Base-by-base conservation (phyloP, 208 protist species). In the Leptomonas pyrrhocoris region DNA sequence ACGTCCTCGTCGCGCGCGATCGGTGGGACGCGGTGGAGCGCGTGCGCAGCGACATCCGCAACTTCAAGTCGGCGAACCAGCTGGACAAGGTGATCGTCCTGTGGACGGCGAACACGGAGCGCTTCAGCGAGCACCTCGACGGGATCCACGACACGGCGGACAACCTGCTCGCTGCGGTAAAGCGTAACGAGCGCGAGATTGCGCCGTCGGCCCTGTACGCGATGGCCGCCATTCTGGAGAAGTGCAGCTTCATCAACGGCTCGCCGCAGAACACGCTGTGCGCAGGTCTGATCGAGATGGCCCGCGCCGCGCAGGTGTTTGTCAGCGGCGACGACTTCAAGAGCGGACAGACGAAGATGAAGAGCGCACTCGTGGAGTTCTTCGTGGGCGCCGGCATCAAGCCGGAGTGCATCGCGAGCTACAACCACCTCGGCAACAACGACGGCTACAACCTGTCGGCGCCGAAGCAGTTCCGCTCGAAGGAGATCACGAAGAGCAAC, bases 341-440 rank as follows among this genome's bases (percentile, higher is more conserved):
- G 88, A 96, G 93, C 46, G 99, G 99, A 43, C 99, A 99, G 89
- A 99, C 99, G n/a, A 99, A 99, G 83, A 97, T 99, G 77, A 99
- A 99, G 86, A 98, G 95, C 28, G 98, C 98, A 2, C 76, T 99
- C 51, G 91, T 98, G 30, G 98, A 99, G 82, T 99, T 99, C 82
- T 91, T 99, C 65, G 95, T 99, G 42, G 73, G 70, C 31, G 96
- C 98, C 25, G 98, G 88, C 74, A 90, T 93, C 68, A 90, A 90
- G 72, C 85, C 88, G 36, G 83, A 90, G 77, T 93, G 88, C 75
- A 93, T 93, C 67, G 88, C 83, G 21, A 93, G 88, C 68, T 93
- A 93, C 73, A 93, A 93, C 66, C 99, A 99, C 85, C 86, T 99
- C 30, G 99, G 99, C 60, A 99, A 99, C 91, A 99, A 99, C 80